Evolutionary conservation across 352 stramenopile genomes (phyloP).

Genomic region (Globisporangium megalacanthum): DNA sequence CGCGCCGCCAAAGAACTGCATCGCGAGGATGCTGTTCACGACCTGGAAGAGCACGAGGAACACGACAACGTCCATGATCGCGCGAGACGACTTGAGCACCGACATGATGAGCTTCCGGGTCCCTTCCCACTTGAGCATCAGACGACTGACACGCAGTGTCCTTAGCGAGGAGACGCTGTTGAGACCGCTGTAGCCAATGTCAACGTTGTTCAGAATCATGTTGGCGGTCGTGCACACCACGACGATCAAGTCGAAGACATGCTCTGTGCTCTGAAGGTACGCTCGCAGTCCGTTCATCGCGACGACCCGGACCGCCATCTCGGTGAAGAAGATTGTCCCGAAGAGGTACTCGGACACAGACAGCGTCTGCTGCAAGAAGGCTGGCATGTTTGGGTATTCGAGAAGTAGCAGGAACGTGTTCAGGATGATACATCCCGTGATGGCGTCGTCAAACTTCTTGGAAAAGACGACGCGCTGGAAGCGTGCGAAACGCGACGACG

Average conservation of each 20-base stretch:
- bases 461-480: conserved; percentile 59
- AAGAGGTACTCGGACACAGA: conserved; percentile 71
- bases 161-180: conserved; percentile 66
- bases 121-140: conserved; percentile 82
- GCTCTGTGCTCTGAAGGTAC: conserved; percentile 56
- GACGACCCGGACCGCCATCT: conserved; percentile 59
- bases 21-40: conserved; percentile 67
- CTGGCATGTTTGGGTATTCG: conserved; percentile 59
- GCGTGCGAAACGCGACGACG: conserved; percentile 2
- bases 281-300: conserved; percentile 41
- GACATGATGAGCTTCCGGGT: conserved; percentile 75
- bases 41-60: conserved; percentile 77
- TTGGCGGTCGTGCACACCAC: conserved; percentile 63
- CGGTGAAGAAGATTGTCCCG: conserved; percentile 46
- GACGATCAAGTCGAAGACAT: conserved; percentile 67
- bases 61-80: conserved; percentile 63
- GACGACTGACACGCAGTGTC: conserved; percentile 57
- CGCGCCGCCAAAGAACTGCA: conserved; percentile 68
- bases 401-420: conserved; percentile 67
- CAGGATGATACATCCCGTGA: conserved; percentile 58
- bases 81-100: conserved; percentile 74
- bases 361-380: conserved; percentile 25
- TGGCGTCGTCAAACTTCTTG: conserved; percentile 67
- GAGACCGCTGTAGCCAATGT: conserved; percentile 42
- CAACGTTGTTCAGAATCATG: conserved; percentile 64